Evolutionary conservation across 164 flowering plant genomes (phyloP), one percentile per base, ranked within the genome.

Genomic region (Magnolia changhungtana): DNA sequence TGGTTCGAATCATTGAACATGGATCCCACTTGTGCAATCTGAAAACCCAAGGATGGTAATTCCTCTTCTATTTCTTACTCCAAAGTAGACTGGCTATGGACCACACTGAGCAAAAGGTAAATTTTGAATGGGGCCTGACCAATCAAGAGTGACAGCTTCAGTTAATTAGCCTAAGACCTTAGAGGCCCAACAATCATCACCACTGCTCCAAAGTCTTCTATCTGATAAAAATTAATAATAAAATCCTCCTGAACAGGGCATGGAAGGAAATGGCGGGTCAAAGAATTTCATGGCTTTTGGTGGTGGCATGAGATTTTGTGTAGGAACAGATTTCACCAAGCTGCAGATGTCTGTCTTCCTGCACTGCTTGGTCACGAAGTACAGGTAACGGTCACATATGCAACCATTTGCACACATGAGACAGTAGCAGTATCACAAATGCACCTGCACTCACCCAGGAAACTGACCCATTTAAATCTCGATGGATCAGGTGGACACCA

Each of bases 401-500:
- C 27, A 37, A 37, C 52, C 21, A 65, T 1, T 13, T 27, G 52
- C 49, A 20, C 10, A 8, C 5, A 9, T 63, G 21, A 61, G 49
- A 1, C 14, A 0, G 1, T 23, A 14, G 50, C 52, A 4, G 7
- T 8, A 29, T 59, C 67, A 73, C 16, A 31, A 11, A 18, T 49
- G 59, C 37, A 64, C 9, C 8, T 50, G 31, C 21, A 13, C 14
- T 50, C 7, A 37, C 67, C 27, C 77, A 31, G 70, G 71, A 73
- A 75, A 69, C 75, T 79, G n/a, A 80, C 59, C 63, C 63, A 50
- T 69, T 45, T 67, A 18, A 65, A 24, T 19, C 31, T 50, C 7
- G 19, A 63, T 70, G 78, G 80, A 6, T 65, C 91, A 95, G 97
- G 85, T 93, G 93, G 95, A 61, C 80, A 80, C 73, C 86, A 59